A percentile compares a stretch with the other conserved stretches of the same genome.
These are phyloP conservation scores for Ceriops decandra DNA, from an alignment of 345 rosid genomes.

Conservation along the genomic window DNA sequence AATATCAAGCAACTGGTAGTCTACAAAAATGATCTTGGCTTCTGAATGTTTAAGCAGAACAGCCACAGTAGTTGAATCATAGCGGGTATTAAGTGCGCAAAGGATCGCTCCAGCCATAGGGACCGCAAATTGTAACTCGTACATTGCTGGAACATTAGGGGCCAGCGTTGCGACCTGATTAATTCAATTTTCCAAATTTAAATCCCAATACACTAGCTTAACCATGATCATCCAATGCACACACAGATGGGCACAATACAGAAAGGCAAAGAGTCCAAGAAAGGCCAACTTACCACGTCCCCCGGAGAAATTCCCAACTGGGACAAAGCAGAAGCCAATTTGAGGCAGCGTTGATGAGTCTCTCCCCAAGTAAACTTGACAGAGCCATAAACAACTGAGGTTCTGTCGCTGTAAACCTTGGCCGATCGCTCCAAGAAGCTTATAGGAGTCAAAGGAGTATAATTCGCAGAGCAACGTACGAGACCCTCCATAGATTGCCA, in stretches of 20 bases:
- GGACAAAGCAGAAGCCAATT: slow-evolving; percentile 67
- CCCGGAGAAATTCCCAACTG: slow-evolving; percentile 53
- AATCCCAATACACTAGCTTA: neutral
- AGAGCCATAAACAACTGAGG: slow-evolving; percentile 54
- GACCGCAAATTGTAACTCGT: slow-evolving; percentile 78
- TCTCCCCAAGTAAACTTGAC: slow-evolving; percentile 52
- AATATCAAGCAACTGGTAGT: slow-evolving; percentile 45
- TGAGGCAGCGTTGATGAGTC: slow-evolving; percentile 59
- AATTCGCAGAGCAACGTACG: slow-evolving; percentile 55
- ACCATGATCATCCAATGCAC: no score
- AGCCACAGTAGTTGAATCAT: slow-evolving; percentile 51
- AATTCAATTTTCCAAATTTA: neutral
- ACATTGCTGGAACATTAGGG: slow-evolving; percentile 72
- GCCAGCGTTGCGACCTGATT: slow-evolving; percentile 60
- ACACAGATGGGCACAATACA: no score
- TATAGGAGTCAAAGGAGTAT: slow-evolving; percentile 60
- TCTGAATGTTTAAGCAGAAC: slow-evolving; percentile 50
- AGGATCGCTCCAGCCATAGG: slow-evolving; percentile 80
- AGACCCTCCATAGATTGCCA: slow-evolving; percentile 61
- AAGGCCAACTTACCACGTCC: slow-evolving; percentile 52
- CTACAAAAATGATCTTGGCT: slow-evolving; percentile 58
- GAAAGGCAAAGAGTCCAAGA: neutral
- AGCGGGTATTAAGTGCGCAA: slow-evolving; percentile 65
- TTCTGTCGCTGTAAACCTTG: slow-evolving; percentile 52
- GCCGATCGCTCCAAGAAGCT: slow-evolving; percentile 74